A percentile compares a stretch with the other conserved stretches of the same genome.
Conservation (phyloP, 1,139 yeast species). For the Suhomyces coccinellae region DNA sequence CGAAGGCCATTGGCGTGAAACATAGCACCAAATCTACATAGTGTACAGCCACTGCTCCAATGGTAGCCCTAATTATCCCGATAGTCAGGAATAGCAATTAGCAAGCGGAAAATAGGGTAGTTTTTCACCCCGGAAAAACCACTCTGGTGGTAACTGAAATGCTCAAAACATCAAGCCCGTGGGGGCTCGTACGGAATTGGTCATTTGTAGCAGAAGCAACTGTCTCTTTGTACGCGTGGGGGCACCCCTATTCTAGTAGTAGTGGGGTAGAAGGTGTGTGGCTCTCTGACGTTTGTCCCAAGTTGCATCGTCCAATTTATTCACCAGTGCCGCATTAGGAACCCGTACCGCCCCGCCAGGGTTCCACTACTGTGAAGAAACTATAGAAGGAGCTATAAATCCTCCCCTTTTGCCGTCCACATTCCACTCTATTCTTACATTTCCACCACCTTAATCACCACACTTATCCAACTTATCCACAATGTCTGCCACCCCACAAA, state of each 20-base stretch:
- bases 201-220: background rate
- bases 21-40: too few species aligned
- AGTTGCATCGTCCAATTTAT: background rate
- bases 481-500: conserved; percentile 13
- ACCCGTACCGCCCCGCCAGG: background rate
- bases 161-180: too few species aligned
- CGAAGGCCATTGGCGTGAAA: too few species aligned
- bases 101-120: background rate
- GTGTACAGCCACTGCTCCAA: too few species aligned
- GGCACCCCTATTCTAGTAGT: background rate
- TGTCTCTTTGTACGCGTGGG: background rate
- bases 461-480: background rate
- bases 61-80: too few species aligned
- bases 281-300: background rate
- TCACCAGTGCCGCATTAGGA: background rate
- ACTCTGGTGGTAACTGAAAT: background rate
- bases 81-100: background rate
- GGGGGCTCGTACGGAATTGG: too few species aligned
- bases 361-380: background rate
- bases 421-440: too few species aligned
- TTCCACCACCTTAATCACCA: too few species aligned
- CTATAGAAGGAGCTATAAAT: background rate
- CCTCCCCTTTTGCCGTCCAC: too few species aligned
- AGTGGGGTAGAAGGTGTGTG: too few species aligned
- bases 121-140: background rate